Base-by-base conservation (phyloP, 495 filamentous ascomycete genomes). In the Neurospora sp. region DNA sequence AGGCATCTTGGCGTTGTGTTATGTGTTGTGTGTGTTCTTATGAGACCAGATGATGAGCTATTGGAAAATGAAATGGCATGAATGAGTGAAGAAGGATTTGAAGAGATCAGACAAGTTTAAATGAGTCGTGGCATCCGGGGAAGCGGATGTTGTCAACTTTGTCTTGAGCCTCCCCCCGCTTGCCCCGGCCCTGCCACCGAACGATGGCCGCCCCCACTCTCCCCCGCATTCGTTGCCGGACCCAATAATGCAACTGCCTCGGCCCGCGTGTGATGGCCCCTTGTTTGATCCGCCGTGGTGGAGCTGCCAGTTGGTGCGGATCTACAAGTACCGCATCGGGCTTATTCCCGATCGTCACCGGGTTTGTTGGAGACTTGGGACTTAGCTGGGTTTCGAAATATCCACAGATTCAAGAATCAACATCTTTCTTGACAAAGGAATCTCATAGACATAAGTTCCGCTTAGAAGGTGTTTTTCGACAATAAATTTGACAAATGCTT, bases 1-100 rank as follows among this genome's bases (percentile, higher is more conserved):
- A 9, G 83, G 82, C 86, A 87, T 88, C 38, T 20, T 81, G 74
- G 61, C 8, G 12, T 35, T 10, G 14, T 39, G n/a, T 44, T 37
- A 45, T 31, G 9, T 45, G 18, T n/a, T 45, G 42, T 8, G 27
- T 37, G 42, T 8, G 42, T 45, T 20, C 4, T 9, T 3, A 4
- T 45, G 45, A 22, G 68, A 18, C 68, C 68, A 69, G 9, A 69
- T 20, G 42, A n/a, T 12, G 18, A n/a, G 7, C 4, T 8, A 1
- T n/a, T 9, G 1, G 9, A 45, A 6, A n/a, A 9, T 9, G 38
- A 39, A 9, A 39, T 39, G 38, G 14, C 39, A 41, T 41, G 3
- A 41, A 41, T 14, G 4, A 40, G 16, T 69, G 4, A 35, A 35
- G 45, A 53, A 27, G 12, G 20, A 53, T 14, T 12, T 0, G 10